These are phyloP conservation scores for Oryza longistaminata DNA, from an alignment of 176 grass and related monocot genomes.

Conservation along the genomic window DNA sequence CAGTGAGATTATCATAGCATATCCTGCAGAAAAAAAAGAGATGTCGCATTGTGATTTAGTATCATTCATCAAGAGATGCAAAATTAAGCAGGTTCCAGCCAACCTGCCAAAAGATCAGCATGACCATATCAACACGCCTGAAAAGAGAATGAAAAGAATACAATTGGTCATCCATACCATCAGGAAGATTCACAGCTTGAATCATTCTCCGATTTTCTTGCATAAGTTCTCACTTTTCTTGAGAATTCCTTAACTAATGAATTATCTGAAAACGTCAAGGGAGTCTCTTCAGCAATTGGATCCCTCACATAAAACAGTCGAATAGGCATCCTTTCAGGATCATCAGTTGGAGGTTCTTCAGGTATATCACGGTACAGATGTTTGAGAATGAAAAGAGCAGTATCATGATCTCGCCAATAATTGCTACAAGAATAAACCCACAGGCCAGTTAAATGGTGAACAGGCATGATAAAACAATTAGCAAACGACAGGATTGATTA, in stretches of 20 bases:
- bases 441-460: slow-evolving; percentile 21
- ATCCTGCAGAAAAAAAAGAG: not conserved
- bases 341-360: slow-evolving; percentile 67
- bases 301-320: slow-evolving; percentile 82
- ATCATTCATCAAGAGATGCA: not conserved
- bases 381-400: slow-evolving; percentile 93
- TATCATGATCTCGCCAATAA: slow-evolving; percentile 97
- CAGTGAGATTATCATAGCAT: not conserved
- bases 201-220: slow-evolving; percentile 46
- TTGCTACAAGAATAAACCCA: slow-evolving; percentile 55
- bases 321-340: slow-evolving; percentile 38
- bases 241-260: slow-evolving; percentile 75
- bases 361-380: slow-evolving; percentile 91
- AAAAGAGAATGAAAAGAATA: slow-evolving; percentile 4
- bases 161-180: slow-evolving; percentile 15
- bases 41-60: not conserved
- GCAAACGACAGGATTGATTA: slow-evolving; percentile 27
- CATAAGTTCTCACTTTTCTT: slow-evolving; percentile 62
- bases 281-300: slow-evolving; percentile 73
- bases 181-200: slow-evolving; percentile 29
- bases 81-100: not conserved
- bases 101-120: not conserved
- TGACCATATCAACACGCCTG: not conserved
- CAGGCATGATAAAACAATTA: not conserved
- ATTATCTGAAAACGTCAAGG: slow-evolving; percentile 85